Evolutionary conservation across 2,329 filamentous ascomycete genomes (phyloP), one percentile per base, ranked within the genome.

Genomic region (Clarireedia sp.): DNA sequence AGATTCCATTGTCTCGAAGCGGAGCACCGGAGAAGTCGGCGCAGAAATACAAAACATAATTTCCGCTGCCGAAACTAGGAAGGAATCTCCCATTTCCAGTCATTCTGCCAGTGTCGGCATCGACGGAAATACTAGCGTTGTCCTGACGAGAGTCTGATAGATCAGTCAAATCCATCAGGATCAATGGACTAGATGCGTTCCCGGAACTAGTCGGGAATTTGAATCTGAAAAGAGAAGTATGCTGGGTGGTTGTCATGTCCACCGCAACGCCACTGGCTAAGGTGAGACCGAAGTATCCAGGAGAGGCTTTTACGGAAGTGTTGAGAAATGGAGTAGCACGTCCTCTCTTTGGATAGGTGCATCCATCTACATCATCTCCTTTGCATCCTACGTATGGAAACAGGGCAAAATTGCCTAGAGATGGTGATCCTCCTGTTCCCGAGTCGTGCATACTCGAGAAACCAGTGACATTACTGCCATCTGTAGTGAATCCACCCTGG

Each of bases 351-450:
- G 78, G 76, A 64, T 81, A 88, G 5, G 70, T 73, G 67, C 85
- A 89, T 4, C 73, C 72, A 63, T 87, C 74, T 50, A 89, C 70
- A 44, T 83, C 79, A 56, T 86, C 79, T 8, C 73, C 75, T 0
- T 76, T 73, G 60, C 86, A 90, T 41, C 73, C 72, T 4, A 78
- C 70, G 59, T 87, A 85, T 0, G 85, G 77, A 59, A 90, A 89
- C 1, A 90, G 72, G 0, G 87, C 82, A 57, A 90, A 90, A 63
- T 88, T 89, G 16, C 86, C 87, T 6, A 89, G 70, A 2, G 83
- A 88, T 0, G 85, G 81, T 0, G 71, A 62, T 1, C 74, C 74
- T 1, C 74, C 74, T 0, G 74, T 76, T 17, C 74, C 74, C 38
- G 69, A 72, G 60, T 77, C 74, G 60, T 76, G 74, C 54, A 72